Evolutionary conservation across 495 filamentous ascomycete genomes (phyloP).

Genomic region (Aspergillus kassunensis): DNA sequence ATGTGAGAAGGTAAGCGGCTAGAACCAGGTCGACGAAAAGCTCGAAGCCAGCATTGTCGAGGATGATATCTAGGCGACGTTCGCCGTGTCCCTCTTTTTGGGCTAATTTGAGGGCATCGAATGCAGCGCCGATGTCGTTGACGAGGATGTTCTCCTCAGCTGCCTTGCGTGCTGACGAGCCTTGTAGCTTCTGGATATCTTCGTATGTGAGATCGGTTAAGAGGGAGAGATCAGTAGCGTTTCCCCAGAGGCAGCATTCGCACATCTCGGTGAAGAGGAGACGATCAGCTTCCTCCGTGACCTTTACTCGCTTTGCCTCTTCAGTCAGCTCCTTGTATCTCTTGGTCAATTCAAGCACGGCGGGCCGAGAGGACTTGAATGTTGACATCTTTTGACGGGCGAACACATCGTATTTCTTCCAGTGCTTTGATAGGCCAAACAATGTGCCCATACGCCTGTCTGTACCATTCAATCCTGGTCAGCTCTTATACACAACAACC

Average conservation of each 20-base stretch:
- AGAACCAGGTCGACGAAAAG: constrained; percentile 91
- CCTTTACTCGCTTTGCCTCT: constrained; percentile 48
- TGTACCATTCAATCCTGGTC: constrained; percentile 7
- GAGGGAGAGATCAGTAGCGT: constrained; percentile 91
- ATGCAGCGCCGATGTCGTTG: constrained; percentile 75
- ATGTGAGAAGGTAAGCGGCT: constrained; percentile 78
- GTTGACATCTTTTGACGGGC: constrained; percentile 86
- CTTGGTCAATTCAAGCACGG: constrained; percentile 81
- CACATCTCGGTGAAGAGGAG: constrained; percentile 88
- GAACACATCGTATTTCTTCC: constrained; percentile 93
- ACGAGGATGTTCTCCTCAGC: constrained; percentile 85
- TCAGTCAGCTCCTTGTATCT: constrained; percentile 64
- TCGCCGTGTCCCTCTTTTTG: constrained; percentile 45
- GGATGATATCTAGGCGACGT: constrained; percentile 80
- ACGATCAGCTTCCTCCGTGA: constrained; percentile 64
- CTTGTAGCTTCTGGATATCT: constrained; percentile 94
- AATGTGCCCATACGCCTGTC: constrained; percentile 69
- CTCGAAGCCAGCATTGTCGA: constrained; percentile 97
- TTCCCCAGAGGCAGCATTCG: constrained; percentile 97
- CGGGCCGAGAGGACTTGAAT: constrained; percentile 87
- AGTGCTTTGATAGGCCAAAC: constrained; percentile 74
- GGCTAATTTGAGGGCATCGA: constrained; percentile 61
- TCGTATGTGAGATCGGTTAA: constrained; percentile 87
- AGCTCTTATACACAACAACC: constrained; percentile 1
- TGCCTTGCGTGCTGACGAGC: constrained; percentile 74